Conservation (phyloP, 495 filamentous ascomycete species). For the Penicillium flavigenum region DNA sequence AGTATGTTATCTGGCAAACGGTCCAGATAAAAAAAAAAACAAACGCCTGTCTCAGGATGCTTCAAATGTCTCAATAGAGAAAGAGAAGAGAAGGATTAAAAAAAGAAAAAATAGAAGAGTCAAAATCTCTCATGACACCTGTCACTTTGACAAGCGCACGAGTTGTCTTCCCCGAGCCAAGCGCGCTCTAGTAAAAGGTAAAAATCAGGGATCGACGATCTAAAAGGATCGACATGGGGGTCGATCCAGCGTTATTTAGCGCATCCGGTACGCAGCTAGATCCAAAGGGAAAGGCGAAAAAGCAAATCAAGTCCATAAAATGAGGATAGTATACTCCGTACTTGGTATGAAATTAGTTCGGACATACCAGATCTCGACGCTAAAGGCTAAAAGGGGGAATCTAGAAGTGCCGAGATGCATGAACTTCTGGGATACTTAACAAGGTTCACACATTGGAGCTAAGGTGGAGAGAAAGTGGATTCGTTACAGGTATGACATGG, state of each 20-base stretch:
- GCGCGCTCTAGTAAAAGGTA: slow-evolving; percentile 20
- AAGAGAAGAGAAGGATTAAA: slow-evolving; percentile 10
- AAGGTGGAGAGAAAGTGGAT: background rate
- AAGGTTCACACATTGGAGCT: slow-evolving; percentile 7
- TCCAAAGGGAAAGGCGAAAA: slow-evolving; percentile 28
- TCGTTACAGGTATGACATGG: slow-evolving; percentile 9
- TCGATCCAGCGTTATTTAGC: slow-evolving; percentile 19
- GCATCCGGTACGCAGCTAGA: slow-evolving; percentile 26
- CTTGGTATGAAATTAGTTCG: no score
- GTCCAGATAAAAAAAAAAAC: background rate
- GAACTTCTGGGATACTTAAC: slow-evolving; percentile 18
- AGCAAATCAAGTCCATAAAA: slow-evolving; percentile 21
- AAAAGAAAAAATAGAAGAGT: slow-evolving; percentile 1
- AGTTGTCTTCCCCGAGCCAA: slow-evolving; percentile 11
- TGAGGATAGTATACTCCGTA: background rate
- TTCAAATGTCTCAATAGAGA: slow-evolving; percentile 11
- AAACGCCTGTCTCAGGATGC: slow-evolving; percentile 16
- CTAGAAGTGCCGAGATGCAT: slow-evolving; percentile 15
- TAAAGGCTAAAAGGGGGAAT: slow-evolving; percentile 14
- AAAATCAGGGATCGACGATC: slow-evolving; percentile 18
- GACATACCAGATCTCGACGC: slow-evolving; percentile 7
- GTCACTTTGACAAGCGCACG: slow-evolving; percentile 25
- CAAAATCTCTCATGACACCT: slow-evolving; percentile 22
- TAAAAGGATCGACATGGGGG: slow-evolving; percentile 21
- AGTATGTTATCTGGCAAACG: slow-evolving; percentile 5